Conservation (phyloP, 2,329 filamentous ascomycete genomes). For the Calonectria crousiana region DNA sequence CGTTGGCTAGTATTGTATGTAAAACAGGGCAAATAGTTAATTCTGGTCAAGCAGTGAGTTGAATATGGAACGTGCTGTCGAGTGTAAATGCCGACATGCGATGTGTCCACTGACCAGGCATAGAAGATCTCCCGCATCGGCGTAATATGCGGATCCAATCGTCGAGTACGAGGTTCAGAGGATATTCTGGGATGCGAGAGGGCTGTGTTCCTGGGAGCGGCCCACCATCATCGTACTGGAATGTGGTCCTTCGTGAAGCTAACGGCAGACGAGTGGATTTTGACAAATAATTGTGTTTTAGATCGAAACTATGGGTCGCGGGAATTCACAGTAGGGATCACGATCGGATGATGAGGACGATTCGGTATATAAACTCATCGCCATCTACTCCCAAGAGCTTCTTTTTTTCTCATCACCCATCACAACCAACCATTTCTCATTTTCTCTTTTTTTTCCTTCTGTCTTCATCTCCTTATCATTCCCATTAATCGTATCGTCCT, state of each 20-base stretch:
- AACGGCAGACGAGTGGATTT: not conserved
- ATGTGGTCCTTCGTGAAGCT: not conserved
- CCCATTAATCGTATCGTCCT: not conserved
- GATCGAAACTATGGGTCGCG: not conserved
- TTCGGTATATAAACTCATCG: not conserved
- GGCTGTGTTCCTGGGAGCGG: not conserved
- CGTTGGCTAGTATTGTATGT: not conserved
- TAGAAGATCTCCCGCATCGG: not conserved
- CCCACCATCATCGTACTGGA: no score
- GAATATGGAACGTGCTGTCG: not conserved
- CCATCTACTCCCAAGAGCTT: not conserved
- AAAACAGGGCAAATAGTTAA: not conserved
- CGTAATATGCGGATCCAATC: not conserved
- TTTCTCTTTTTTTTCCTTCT: slow-evolving; percentile 6
- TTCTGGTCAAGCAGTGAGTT: not conserved
- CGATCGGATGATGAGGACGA: not conserved
- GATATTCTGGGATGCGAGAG: not conserved
- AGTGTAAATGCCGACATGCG: not conserved
- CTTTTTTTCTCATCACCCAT: not conserved
- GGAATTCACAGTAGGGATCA: not conserved
- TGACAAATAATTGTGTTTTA: not conserved
- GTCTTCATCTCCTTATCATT: not conserved
- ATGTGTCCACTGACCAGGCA: not conserved
- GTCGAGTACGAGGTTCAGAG: not conserved
- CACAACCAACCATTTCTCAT: not conserved